Conservation (phyloP, 441 rosid genomes). For the Isatis lusitanica region DNA sequence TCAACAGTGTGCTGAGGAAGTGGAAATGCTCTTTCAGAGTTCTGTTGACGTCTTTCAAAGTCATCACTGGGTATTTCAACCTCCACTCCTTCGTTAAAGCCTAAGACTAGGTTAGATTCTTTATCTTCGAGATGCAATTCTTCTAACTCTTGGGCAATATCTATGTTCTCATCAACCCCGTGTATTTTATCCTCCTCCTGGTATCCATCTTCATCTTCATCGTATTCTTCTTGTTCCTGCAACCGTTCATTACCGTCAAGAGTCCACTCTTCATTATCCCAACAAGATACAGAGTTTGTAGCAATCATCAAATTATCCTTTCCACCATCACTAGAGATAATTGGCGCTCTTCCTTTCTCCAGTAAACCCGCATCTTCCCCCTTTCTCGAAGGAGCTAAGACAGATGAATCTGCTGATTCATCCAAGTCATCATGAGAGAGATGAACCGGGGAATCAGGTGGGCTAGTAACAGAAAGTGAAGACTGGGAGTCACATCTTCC, state of each 20-base stretch:
- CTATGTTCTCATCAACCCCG: constrained; percentile 69
- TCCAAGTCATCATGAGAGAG: constrained; percentile 97
- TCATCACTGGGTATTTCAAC: constrained; percentile 80
- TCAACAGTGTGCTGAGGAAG: constrained; percentile 44
- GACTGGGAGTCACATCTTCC: constrained; percentile 88
- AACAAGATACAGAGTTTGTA: constrained; percentile 53
- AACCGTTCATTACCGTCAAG: constrained; percentile 58
- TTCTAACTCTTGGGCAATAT: constrained; percentile 56
- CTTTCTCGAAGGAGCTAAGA: constrained; percentile 46
- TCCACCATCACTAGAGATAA: constrained; percentile 45
- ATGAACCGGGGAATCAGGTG: constrained; percentile 89
- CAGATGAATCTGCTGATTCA: constrained; percentile 68
- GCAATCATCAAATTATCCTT: constrained; percentile 51
- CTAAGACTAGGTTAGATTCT: constrained; percentile 66
- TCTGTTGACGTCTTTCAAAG: constrained; percentile 61
- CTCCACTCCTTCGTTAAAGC: constrained; percentile 91
- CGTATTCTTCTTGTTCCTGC: constrained; percentile 95
- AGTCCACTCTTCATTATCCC: constrained; percentile 92
- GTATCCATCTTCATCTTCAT: constrained; percentile 88
- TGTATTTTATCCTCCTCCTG: constrained; percentile 79
- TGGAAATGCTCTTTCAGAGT: constrained; percentile 46
- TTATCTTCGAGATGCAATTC: constrained; percentile 64
- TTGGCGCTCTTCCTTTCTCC: constrained; percentile 44
- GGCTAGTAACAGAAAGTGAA: constrained; percentile 89
- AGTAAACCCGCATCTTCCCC: constrained; percentile 43